phyloP scores from a whole-genome alignment of 129 eudicot genomes.

The sunflower (Helianthus annuus) region DNA sequence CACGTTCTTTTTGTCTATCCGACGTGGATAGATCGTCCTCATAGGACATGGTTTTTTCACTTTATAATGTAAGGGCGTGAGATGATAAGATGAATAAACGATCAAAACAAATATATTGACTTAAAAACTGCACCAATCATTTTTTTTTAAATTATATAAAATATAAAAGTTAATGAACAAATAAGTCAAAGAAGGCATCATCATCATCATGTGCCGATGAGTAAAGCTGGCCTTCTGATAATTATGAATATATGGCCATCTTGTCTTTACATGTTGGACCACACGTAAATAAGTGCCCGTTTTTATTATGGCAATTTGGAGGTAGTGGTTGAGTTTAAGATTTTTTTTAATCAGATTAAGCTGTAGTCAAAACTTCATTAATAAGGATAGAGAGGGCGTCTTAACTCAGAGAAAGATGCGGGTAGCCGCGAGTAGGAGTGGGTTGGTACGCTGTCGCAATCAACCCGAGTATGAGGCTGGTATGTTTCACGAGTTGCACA shows the following conservation, averaged over 20 bases:
- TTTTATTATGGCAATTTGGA: no score
- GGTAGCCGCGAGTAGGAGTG: no score
- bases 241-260: no score
- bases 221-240: no score
- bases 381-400: no score
- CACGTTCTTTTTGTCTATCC: not conserved
- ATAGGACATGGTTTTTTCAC: not conserved
- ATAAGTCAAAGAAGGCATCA: constrained; percentile 9
- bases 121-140: not conserved
- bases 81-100: not conserved
- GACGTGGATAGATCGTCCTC: not conserved
- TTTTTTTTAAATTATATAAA: not conserved
- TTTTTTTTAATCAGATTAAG: no score
- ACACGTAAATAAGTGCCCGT: not conserved
- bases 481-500: no score
- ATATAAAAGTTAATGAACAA: not conserved
- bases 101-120: not conserved
- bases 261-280: not conserved
- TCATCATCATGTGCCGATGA: not conserved
- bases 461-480: no score
- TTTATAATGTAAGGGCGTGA: not conserved
- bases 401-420: no score
- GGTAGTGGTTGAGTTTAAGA: no score
- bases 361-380: no score
- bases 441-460: no score